These are phyloP conservation scores for Amylocarpus encephaloides DNA, from an alignment of 2,329 filamentous ascomycete species.

Conservation along the genomic window DNA sequence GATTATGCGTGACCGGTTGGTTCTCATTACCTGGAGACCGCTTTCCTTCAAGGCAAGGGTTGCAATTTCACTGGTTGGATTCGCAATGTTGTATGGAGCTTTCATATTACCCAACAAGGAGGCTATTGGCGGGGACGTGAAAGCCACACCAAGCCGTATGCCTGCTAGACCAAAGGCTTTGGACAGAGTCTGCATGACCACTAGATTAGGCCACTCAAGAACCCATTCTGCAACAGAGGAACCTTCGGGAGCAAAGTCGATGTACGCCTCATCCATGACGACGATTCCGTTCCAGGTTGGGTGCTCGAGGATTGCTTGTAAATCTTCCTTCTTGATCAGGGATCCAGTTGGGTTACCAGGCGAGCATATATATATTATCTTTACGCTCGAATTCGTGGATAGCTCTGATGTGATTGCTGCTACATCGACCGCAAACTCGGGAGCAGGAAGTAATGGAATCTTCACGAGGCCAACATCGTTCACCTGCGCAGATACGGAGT, in stretches of 20 bases:
- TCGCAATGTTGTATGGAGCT: conserved; percentile 92
- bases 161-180: conserved; percentile 96
- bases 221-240: conserved; percentile 88
- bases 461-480: conserved; percentile 86
- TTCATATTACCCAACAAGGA: conserved; percentile 83
- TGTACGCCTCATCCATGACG: conserved; percentile 90
- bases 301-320: conserved; percentile 71
- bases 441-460: conserved; percentile 70
- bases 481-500: conserved; percentile 85
- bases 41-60: conserved; percentile 59
- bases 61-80: conserved; percentile 77
- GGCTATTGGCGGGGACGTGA: conserved; percentile 69
- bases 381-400: conserved; percentile 59
- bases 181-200: conserved; percentile 97
- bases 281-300: conserved; percentile 93
- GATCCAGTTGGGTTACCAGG: conserved; percentile 91
- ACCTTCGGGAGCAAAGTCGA: conserved; percentile 80
- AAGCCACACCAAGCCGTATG: conserved; percentile 83
- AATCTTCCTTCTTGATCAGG: conserved; percentile 67
- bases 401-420: conserved; percentile 61
- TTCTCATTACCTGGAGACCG: conserved; percentile 68
- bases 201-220: conserved; percentile 85
- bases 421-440: conserved; percentile 69
- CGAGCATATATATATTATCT: conserved; percentile 87
- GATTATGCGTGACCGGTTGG: conserved; percentile 63